Percentiles rank a stretch among this genome's conserved stretches.
Conservation (phyloP, 2,329 filamentous ascomycete genomes). For the Pseudogymnoascus sp. region DNA sequence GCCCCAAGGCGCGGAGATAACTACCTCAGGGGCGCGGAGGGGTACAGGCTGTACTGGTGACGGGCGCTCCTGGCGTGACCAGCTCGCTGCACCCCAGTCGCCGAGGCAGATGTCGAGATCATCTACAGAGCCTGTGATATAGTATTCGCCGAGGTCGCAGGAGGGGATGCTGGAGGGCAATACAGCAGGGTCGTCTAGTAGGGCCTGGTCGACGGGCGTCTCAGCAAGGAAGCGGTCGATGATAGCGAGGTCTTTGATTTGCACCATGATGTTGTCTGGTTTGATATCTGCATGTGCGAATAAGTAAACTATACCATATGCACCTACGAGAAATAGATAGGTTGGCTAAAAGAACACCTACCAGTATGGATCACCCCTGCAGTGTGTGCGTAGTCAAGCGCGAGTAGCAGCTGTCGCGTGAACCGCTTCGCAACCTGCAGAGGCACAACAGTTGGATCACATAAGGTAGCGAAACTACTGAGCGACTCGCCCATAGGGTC, state of each 20-base stretch:
- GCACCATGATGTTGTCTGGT: conserved; percentile 20
- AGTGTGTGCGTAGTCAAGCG: conserved; percentile 22
- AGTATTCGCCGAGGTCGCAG: neutral
- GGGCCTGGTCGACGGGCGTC: neutral
- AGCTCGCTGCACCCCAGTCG: conserved; percentile 21
- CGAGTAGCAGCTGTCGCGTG: conserved; percentile 18
- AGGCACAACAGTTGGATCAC: conserved; percentile 15
- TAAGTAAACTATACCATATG: neutral
- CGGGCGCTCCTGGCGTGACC: conserved; percentile 15
- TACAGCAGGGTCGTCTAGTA: neutral
- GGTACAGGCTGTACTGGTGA: conserved; percentile 20
- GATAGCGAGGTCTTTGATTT: conserved; percentile 16
- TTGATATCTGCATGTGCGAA: conserved; percentile 18
- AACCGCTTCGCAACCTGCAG: conserved; percentile 18
- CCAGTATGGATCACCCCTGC: conserved; percentile 21
- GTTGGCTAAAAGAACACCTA: neutral
- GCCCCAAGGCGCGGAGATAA: conserved; percentile 20
- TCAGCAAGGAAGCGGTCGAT: conserved; percentile 13
- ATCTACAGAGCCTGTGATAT: neutral
- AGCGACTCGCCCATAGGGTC: conserved; percentile 22
- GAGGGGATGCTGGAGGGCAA: conserved; percentile 6
- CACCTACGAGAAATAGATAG: no score
- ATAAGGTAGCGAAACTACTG: conserved; percentile 12
- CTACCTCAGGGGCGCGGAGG: conserved; percentile 22
- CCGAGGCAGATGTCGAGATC: conserved; percentile 18